phyloP scores from a whole-genome alignment of 352 stramenopile species.

The Pythium guiyangense region DNA sequence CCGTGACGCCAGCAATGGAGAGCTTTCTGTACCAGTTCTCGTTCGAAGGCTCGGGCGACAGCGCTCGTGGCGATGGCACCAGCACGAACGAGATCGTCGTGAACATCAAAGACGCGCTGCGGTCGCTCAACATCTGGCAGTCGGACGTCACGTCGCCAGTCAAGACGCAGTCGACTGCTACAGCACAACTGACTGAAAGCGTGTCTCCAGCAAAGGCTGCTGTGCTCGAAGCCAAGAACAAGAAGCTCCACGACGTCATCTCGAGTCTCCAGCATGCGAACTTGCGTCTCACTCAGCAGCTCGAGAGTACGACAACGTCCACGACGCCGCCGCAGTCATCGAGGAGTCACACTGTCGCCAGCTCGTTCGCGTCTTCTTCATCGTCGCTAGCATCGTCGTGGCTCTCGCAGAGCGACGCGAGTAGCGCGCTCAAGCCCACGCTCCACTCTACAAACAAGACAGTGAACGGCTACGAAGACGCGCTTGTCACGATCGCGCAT shows the following conservation, averaged over 20 bases:
- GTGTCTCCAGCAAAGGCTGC: background rate
- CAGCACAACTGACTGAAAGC: no score
- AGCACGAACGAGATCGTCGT: conserved; percentile 32
- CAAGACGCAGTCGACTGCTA: no score
- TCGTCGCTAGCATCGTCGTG: conserved; percentile 1
- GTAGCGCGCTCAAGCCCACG: background rate
- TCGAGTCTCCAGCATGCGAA: conserved; percentile 39
- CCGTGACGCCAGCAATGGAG: conserved; percentile 55
- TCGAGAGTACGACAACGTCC: conserved; percentile 10
- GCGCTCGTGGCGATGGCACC: conserved; percentile 4
- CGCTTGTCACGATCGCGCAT: conserved; percentile 39
- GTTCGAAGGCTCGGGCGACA: conserved; percentile 18
- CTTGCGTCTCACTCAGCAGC: conserved; percentile 32
- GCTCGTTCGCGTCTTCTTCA: background rate
- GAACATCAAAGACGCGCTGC: conserved; percentile 47
- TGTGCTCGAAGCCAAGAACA: conserved; percentile 37
- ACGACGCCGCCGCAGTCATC: background rate
- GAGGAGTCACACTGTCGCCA: background rate
- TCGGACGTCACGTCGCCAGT: no score
- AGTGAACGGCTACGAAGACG: conserved; percentile 27
- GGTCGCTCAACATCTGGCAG: conserved; percentile 57
- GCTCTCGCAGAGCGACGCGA: background rate
- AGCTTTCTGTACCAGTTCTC: conserved; percentile 45
- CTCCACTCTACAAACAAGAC: conserved; percentile 18
- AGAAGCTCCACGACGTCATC: conserved; percentile 36